Evolutionary conservation across 768 basidiomycete genomes (phyloP).

Genomic region (Cystofilobasidium capitatum): DNA sequence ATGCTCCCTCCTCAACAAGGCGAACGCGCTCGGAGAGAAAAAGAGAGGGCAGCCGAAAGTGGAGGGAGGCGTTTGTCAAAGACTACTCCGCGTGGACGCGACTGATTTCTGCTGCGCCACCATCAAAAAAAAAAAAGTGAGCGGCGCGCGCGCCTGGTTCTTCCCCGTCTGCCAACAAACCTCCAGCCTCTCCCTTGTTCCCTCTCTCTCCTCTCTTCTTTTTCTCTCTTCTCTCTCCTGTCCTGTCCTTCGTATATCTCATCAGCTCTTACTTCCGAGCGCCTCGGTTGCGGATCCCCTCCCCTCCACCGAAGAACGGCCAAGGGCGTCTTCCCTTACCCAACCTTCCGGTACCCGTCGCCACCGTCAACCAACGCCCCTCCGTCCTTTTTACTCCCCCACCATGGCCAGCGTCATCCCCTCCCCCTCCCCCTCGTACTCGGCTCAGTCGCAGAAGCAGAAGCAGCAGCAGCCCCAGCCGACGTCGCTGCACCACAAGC

Average conservation of each 20-base stretch:
- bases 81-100: too few relatives aligned
- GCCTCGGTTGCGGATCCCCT: neutral
- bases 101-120: too few relatives aligned
- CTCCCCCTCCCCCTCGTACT: neutral
- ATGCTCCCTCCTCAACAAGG: too few relatives aligned
- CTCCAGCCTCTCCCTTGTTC: neutral
- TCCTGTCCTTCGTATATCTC: neutral
- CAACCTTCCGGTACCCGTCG: neutral
- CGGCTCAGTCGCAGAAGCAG: neutral
- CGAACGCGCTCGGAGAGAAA: too few relatives aligned
- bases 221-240: neutral
- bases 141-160: too few relatives aligned
- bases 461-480: neutral
- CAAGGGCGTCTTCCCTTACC: conserved; percentile 1
- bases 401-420: neutral
- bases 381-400: neutral
- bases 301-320: conserved; percentile 1
- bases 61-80: too few relatives aligned
- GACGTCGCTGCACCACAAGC: neutral
- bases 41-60: too few relatives aligned
- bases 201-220: neutral
- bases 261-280: neutral
- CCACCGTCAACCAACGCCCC: neutral
- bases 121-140: too few relatives aligned
- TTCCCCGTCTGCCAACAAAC: neutral